Base-by-base conservation (phyloP, 1,139 yeast species). In the Protomyces arabidopsidicola region DNA sequence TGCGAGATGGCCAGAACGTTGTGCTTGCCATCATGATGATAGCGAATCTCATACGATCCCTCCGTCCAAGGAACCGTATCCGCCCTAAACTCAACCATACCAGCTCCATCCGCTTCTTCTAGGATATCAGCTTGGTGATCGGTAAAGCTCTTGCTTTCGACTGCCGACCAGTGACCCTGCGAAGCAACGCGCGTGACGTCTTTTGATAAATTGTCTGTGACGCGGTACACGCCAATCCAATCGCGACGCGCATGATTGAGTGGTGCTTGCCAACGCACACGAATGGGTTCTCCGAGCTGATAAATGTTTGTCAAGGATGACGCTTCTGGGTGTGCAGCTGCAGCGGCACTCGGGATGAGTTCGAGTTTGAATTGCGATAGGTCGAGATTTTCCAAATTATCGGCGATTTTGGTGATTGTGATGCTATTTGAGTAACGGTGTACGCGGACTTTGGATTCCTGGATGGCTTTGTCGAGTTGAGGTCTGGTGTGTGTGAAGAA, bases 161-260 rank as follows among this genome's bases (percentile, higher is more conserved):
- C 74, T 67, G 84, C 85, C 39, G 79, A 72, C 96, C 96, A 88
- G 69, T 88, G 84, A 9, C 89, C 89, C 35, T 82, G 75, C 14
- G 93, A 85, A 14, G 90, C 79, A 24, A 85, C 77, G 54, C 81
- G 76, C 0, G 96, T 88, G 60, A 79, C 81, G 53, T 80, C 81
- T 62, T 84, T 78, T 9, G 88, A 83, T 53, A 79, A 78, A 22
- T 89, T 84, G 68, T 84, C 88, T 24, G 83, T 78, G 20, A 87
- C 81, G 65, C 82, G 83, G 75, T 88, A 89, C 56, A 88, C 75
- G 0, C 95, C 96, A 68, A 88, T 81, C 96, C 96, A 88, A 72
- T 88, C 95, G 58, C 78, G 79, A 3, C 71, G 68, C 35, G 77
- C 70, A 62, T 77, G 79, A 18, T 73, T 73, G 5, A 73, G 73